Evolutionary conservation across 2,329 filamentous ascomycete species (phyloP).

Genomic region (Aureobasidium sp.): DNA sequence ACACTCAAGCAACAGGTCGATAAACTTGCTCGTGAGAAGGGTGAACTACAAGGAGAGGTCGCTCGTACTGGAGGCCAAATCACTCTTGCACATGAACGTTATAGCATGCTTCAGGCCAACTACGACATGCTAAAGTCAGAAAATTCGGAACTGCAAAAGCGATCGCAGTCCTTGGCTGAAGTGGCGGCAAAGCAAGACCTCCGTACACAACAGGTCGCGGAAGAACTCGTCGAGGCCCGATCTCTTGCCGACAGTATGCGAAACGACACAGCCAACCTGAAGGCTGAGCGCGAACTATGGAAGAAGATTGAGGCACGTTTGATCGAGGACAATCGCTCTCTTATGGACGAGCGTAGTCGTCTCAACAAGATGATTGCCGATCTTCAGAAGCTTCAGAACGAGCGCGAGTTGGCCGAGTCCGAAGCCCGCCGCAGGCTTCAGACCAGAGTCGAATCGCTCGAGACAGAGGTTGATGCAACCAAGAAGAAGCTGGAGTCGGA

Average conservation of each 20-base stretch:
- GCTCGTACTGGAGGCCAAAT: conserved; percentile 75
- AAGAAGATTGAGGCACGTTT: conserved; percentile 87
- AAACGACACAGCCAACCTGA: conserved; percentile 85
- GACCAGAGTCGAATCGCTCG: conserved; percentile 67
- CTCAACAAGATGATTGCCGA: conserved; percentile 77
- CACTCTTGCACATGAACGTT: conserved; percentile 72
- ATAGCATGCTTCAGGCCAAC: conserved; percentile 84
- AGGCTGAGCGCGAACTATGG: conserved; percentile 91
- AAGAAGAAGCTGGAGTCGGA: conserved; percentile 82
- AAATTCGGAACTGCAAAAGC: conserved; percentile 79
- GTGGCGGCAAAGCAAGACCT: conserved; percentile 84
- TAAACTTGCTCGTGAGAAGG: conserved; percentile 73
- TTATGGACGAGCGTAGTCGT: conserved; percentile 76
- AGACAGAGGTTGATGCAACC: conserved; percentile 67
- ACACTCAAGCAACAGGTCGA: conserved; percentile 81
- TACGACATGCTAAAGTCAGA: conserved; percentile 77
- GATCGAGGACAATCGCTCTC: conserved; percentile 75
- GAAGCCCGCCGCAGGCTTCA: conserved; percentile 78
- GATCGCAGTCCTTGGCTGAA: conserved; percentile 69
- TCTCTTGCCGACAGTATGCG: conserved; percentile 78
- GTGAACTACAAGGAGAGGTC: conserved; percentile 71
- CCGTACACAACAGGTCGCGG: conserved; percentile 81
- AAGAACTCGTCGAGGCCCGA: conserved; percentile 83
- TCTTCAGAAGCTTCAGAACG: conserved; percentile 83
- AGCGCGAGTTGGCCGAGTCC: conserved; percentile 76